Conservation (phyloP, 192 early-diverging fungal species). For the Coemansia sp. region DNA sequence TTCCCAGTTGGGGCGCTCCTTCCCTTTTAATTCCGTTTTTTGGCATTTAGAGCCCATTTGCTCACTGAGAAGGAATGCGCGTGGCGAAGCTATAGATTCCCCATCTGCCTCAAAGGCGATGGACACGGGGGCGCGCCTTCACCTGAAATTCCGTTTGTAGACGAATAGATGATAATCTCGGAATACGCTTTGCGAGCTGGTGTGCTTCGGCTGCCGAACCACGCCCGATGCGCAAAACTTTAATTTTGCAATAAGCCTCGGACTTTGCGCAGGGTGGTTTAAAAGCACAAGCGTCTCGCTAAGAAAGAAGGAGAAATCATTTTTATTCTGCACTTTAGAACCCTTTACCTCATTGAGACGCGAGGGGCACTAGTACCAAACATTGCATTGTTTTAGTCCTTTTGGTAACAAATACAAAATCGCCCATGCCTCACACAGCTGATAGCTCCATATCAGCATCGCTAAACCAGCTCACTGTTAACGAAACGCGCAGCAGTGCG, state of each 20-base stretch:
- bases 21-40: slow-evolving; percentile 2
- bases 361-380: background rate
- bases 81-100: background rate
- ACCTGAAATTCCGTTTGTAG: background rate
- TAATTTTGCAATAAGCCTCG: background rate
- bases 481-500: background rate
- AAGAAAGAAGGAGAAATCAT: no score
- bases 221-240: no score
- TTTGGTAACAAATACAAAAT: background rate
- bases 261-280: background rate
- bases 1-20: background rate
- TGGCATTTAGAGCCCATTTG: background rate
- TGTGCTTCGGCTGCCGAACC: background rate
- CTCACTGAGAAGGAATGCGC: background rate
- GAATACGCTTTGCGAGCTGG: background rate
- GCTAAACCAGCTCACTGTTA: slow-evolving; percentile 8
- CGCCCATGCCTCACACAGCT: slow-evolving; percentile 11
- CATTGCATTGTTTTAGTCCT: background rate
- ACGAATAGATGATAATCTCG: background rate
- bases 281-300: background rate
- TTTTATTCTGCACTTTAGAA: background rate
- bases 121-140: no score
- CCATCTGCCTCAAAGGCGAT: no score
- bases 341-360: background rate
- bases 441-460: slow-evolving; percentile 10